A percentile compares a stretch with the other conserved stretches of the same genome.
phyloP scores from a whole-genome alignment of 1,284 basidiomycete genomes.

The Retiboletus flavoniger region DNA sequence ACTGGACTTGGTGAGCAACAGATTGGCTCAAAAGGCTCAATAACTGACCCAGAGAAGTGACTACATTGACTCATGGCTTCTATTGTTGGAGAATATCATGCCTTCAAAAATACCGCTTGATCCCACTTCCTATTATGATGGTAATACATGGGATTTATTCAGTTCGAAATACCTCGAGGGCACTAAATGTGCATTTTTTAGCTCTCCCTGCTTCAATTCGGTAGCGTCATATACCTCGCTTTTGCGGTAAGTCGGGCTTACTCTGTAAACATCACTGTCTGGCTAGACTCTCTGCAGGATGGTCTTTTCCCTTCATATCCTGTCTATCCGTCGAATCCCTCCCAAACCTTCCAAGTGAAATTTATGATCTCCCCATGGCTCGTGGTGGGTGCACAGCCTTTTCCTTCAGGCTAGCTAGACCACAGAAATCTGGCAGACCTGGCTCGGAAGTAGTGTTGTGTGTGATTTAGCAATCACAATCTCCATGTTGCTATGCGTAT shows the following conservation, averaged over 20 bases:
- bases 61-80: constrained; percentile 22
- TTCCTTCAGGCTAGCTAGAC: background rate
- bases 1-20: constrained; percentile 19
- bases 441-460: constrained; percentile 11
- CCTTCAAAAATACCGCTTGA: background rate
- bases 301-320: constrained; percentile 2
- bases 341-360: too few species aligned
- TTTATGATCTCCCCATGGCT: constrained; percentile 3
- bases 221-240: constrained; percentile 9
- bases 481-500: constrained; percentile 10
- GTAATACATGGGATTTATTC: constrained; percentile 4
- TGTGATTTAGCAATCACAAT: constrained; percentile 13
- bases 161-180: background rate
- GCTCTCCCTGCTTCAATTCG: constrained; percentile 18
- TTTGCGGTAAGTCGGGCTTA: background rate
- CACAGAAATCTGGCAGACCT: constrained; percentile 2
- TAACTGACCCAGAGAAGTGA: constrained; percentile 14
- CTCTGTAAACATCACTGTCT: background rate
- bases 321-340: too few species aligned
- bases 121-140: constrained; percentile 19
- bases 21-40: accelerated
- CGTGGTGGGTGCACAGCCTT: constrained; percentile 1
- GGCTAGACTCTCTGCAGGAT: background rate
- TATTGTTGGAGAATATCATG: constrained; percentile 25
- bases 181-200: background rate